These are phyloP conservation scores for Lentinula lateritia DNA, from an alignment of 768 basidiomycete species.

Conservation along the genomic window DNA sequence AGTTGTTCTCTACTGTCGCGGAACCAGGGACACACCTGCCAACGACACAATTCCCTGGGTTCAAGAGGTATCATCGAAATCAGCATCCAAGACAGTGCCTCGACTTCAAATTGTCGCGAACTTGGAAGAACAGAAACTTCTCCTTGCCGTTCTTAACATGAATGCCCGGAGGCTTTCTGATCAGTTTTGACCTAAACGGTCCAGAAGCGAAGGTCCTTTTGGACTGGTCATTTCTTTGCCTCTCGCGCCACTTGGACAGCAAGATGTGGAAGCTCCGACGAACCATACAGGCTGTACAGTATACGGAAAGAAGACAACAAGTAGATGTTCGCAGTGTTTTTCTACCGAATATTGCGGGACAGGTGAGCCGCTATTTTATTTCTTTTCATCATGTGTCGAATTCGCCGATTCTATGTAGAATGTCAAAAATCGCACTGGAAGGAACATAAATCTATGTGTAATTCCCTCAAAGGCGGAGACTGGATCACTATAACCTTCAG, in stretches of 20 bases:
- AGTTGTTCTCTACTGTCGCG: conserved; percentile 1
- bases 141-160: not conserved
- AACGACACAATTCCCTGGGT: not conserved
- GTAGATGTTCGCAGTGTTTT: conserved; percentile 7
- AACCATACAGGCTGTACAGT: conserved; percentile 6
- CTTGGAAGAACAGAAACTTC: conserved; percentile 3
- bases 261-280: conserved; percentile 1
- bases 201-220: not conserved
- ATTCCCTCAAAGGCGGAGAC: conserved; percentile 13
- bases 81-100: not conserved
- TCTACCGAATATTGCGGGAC: not conserved
- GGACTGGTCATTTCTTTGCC: not conserved
- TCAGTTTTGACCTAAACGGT: not conserved
- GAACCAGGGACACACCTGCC: not conserved
- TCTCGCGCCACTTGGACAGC: not conserved
- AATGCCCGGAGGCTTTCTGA: conserved; percentile 1
- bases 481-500: not conserved
- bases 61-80: not conserved
- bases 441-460: conserved; percentile 20
- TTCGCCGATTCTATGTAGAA: too few relatives aligned
- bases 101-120: not conserved
- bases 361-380: not conserved
- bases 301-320: conserved; percentile 6
- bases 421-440: conserved; percentile 24
- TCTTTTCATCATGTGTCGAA: too few relatives aligned